These are phyloP conservation scores for Penicillium sp. DNA, from an alignment of 2,329 filamentous ascomycete species.

Conservation along the genomic window DNA sequence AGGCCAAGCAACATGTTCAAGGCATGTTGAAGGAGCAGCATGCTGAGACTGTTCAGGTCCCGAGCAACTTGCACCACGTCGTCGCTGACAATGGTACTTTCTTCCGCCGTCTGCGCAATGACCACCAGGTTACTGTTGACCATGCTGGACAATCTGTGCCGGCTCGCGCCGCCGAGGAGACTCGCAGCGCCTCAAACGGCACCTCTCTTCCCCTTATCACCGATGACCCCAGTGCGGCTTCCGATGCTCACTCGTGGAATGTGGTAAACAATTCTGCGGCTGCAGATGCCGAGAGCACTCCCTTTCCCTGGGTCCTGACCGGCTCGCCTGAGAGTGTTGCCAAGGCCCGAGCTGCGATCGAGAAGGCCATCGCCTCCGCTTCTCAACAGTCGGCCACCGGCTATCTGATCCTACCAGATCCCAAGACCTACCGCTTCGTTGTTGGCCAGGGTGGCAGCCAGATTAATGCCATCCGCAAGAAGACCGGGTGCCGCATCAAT, in stretches of 20 bases:
- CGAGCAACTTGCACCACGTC: conserved; percentile 75
- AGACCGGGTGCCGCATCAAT: conserved; percentile 90
- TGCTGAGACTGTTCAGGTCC: conserved; percentile 81
- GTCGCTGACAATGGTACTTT: conserved; percentile 83
- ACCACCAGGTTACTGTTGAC: conserved; percentile 85
- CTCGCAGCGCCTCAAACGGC: conserved; percentile 56
- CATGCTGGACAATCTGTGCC: conserved; percentile 79
- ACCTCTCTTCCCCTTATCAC: conserved; percentile 82
- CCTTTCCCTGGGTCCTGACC: conserved; percentile 79
- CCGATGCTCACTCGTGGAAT: conserved; percentile 78
- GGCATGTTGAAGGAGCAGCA: conserved; percentile 78
- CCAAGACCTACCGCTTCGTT: conserved; percentile 82
- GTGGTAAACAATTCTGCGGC: conserved; percentile 57
- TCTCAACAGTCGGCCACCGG: conserved; percentile 61
- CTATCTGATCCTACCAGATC: conserved; percentile 86
- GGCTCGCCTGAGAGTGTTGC: conserved; percentile 74
- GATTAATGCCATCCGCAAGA: conserved; percentile 87
- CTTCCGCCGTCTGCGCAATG: conserved; percentile 84
- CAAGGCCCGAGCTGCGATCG: conserved; percentile 74
- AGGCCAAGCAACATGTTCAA: conserved; percentile 79
- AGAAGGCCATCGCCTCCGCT: conserved; percentile 65
- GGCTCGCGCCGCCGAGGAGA: conserved; percentile 54
- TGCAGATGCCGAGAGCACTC: conserved; percentile 33
- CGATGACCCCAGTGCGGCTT: conserved; percentile 66
- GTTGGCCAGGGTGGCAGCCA: conserved; percentile 85